Conservation (phyloP, 1,284 basidiomycete genomes). For the Ganoderma meredithae region DNA sequence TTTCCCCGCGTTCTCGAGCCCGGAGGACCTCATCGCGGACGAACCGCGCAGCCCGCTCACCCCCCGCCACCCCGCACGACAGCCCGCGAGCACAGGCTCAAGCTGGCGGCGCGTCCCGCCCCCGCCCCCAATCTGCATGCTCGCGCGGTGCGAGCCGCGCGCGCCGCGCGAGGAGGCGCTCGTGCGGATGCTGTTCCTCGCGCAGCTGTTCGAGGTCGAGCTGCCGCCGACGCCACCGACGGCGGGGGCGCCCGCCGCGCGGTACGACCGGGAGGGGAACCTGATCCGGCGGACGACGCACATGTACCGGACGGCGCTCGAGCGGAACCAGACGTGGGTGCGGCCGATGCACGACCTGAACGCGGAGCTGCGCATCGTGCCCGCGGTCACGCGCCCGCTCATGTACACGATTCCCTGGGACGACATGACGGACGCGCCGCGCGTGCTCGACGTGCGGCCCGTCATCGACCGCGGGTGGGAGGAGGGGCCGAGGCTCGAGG, state of each 20-base stretch:
- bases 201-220: conserved; percentile 21
- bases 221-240: conserved; percentile 21
- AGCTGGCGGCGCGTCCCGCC: background rate
- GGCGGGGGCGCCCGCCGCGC: background rate
- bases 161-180: conserved; percentile 16
- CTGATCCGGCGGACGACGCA: conserved; percentile 1
- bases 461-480: conserved; percentile 24
- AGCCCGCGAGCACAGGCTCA: conserved; percentile 4
- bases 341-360: conserved; percentile 9
- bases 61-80: conserved; percentile 1
- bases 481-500: background rate
- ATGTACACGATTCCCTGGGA: conserved; percentile 48
- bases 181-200: conserved; percentile 34
- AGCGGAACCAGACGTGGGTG: conserved; percentile 10
- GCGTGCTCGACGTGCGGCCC: conserved; percentile 21
- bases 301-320: conserved; percentile 11
- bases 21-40: conserved; percentile 42
- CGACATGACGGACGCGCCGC: conserved; percentile 25
- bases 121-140: conserved; percentile 24
- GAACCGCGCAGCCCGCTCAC: conserved; percentile 1
- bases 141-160: conserved; percentile 12
- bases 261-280: conserved; percentile 3
- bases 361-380: conserved; percentile 45
- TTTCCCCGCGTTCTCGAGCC: conserved; percentile 44
- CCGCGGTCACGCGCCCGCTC: conserved; percentile 58